Evolutionary conservation across 805 yeast species (phyloP), one percentile per base, ranked within the genome.

Genomic region (Suhomyces xylopsoci): DNA sequence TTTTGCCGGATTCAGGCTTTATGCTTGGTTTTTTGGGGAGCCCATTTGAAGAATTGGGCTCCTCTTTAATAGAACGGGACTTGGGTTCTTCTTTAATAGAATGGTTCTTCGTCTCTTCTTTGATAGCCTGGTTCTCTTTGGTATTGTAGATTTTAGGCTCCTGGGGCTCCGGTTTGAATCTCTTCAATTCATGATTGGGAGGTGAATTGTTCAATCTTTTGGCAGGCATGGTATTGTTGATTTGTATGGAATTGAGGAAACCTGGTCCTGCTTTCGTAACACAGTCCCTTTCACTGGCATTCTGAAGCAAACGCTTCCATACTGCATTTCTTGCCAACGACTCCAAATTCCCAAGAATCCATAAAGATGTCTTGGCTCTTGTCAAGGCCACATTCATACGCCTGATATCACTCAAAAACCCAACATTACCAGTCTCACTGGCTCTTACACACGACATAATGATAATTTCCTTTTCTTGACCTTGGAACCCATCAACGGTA

Each of bases 361-460:
- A 94, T 57, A 94, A 73, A 0, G 98, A 88, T 1, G 96, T 80
- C 59, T 87, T 82, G 0, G 98, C 97, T 74, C 99, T 88, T 0
- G 98, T 93, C 36, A 94, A 72, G 0, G 97, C 98, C 50, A 94
- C 99, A 68, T 94, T 94, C 97, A 94, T 90, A 74, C 99, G 88
- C 57, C 99, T 81, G 38, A 85, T 80, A 70, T 94, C 99, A 46
- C 87, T 85, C 66, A 94, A 78, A 70, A 94, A 94, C 15, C 98
- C 99, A 54, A 93, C 90, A 22, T 79, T 72, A 7, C 78, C 81
- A 12, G 80, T 75, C 47, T 84, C 87, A 55, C 79, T 76, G 0
- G 98, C 97, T 62, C 99, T 81, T 3, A 94, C 99, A 81, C 98
- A 93, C 0, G 98, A 91, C 77, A 94, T 86, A 47, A 94, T 81